phyloP scores from a whole-genome alignment of 2,329 filamentous ascomycete genomes.

The Fusarium nelsonii region DNA sequence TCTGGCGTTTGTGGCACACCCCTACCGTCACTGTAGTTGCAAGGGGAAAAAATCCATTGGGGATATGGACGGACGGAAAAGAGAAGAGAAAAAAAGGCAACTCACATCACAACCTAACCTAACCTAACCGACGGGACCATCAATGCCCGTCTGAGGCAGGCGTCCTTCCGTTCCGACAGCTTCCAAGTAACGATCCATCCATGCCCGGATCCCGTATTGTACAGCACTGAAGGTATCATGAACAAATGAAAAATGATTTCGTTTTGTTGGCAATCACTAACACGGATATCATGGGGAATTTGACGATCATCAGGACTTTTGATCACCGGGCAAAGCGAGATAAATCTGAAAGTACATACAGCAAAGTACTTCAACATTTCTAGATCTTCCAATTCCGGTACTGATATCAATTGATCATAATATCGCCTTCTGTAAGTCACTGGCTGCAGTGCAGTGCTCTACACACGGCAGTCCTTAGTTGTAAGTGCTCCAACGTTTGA shows the following conservation, averaged over 20 bases:
- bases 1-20: slow-evolving; percentile 31
- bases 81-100: slow-evolving; percentile 17
- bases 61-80: slow-evolving; percentile 34
- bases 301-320: slow-evolving; percentile 12
- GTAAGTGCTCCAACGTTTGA: slow-evolving; percentile 18
- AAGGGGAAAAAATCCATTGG: slow-evolving; percentile 46
- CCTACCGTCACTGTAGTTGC: slow-evolving; percentile 36
- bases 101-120: slow-evolving; percentile 17
- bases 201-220: not conserved
- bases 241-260: slow-evolving; percentile 24
- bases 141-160: slow-evolving; percentile 11
- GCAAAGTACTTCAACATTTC: not conserved
- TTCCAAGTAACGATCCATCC: slow-evolving; percentile 25
- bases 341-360: not conserved
- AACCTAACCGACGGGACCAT: slow-evolving; percentile 11
- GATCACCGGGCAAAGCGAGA: slow-evolving; percentile 16
- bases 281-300: slow-evolving; percentile 1
- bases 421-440: not conserved
- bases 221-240: slow-evolving; percentile 16
- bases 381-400: not conserved
- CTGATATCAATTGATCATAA: not conserved
- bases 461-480: not conserved
- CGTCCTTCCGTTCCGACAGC: slow-evolving; percentile 34
- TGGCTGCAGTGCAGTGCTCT: not conserved
- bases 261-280: slow-evolving; percentile 8